Conservation (phyloP, 345 rosid species). For the Turritis glabra region DNA sequence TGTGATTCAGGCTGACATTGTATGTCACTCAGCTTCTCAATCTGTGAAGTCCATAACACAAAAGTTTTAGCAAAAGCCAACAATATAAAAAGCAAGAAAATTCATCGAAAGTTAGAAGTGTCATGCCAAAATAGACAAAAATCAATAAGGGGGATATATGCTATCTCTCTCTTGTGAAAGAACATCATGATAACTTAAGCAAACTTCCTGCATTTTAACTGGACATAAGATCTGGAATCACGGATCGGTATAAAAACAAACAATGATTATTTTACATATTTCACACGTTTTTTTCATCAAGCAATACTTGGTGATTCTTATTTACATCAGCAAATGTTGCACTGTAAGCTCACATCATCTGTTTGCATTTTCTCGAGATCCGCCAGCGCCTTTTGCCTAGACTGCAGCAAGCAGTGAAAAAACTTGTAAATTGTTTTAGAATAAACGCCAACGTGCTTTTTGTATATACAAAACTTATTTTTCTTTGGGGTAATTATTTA, state of each 20-base stretch:
- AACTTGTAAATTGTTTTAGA: not conserved
- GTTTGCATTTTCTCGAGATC: constrained; percentile 82
- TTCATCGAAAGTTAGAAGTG: not conserved
- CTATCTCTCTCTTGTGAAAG: not conserved
- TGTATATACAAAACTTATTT: not conserved
- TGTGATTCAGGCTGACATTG: constrained; percentile 86
- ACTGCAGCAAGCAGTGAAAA: constrained; percentile 54
- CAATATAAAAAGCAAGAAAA: not conserved
- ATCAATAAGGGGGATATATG: not conserved
- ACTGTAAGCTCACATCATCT: constrained; percentile 60
- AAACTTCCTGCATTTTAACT: not conserved
- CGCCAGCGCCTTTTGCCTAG: constrained; percentile 80
- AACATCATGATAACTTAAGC: not conserved
- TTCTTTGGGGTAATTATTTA: not conserved
- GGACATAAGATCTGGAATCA: not conserved
- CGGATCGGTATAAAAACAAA: not conserved
- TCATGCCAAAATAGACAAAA: constrained; percentile 4
- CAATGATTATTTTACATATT: not conserved
- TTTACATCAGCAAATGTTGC: constrained; percentile 33
- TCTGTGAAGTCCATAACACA: constrained; percentile 39
- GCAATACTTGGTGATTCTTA: constrained; percentile 24
- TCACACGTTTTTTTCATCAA: constrained; percentile 22
- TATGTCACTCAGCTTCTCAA: constrained; percentile 80
- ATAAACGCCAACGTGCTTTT: not conserved
- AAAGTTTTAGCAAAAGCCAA: constrained; percentile 23